These are phyloP conservation scores for Beauveria pseudobassiana DNA, from an alignment of 2,329 filamentous ascomycete species.

Conservation along the genomic window DNA sequence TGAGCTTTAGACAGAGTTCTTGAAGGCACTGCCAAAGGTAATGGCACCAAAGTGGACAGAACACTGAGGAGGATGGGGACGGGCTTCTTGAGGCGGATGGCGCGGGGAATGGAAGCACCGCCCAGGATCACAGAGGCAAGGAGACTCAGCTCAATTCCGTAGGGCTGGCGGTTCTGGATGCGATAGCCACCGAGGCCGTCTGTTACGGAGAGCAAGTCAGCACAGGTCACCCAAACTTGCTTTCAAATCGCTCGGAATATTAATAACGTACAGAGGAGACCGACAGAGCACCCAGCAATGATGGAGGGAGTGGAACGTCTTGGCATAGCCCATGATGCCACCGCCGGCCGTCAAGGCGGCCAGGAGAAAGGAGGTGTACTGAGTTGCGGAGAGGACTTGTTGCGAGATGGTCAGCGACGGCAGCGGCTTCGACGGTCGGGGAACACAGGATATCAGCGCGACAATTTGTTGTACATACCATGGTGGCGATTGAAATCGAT, in stretches of 20 bases:
- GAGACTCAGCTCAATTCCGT: constrained; percentile 83
- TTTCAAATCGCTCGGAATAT: no score
- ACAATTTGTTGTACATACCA: neutral
- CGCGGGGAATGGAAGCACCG: constrained; percentile 78
- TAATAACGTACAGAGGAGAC: constrained; percentile 48
- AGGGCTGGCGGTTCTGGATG: constrained; percentile 65
- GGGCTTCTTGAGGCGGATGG: constrained; percentile 75
- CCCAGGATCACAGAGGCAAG: constrained; percentile 80
- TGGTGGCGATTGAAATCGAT: neutral
- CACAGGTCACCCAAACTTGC: neutral
- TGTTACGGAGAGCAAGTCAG: constrained; percentile 19
- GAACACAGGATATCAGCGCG: neutral
- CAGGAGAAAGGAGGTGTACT: constrained; percentile 66
- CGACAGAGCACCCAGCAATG: constrained; percentile 76
- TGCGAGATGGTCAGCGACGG: neutral
- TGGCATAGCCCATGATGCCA: constrained; percentile 78
- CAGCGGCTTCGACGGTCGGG: neutral
- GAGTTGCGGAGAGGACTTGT: constrained; percentile 17
- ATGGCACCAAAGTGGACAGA: constrained; percentile 68
- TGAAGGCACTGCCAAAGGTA: constrained; percentile 68
- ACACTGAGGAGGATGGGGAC: constrained; percentile 74
- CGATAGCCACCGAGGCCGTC: constrained; percentile 76
- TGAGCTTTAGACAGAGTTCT: constrained; percentile 29
- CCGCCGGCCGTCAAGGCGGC: constrained; percentile 78
- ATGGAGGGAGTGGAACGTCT: constrained; percentile 83